These are phyloP conservation scores for Dentipellis sp. DNA, from an alignment of 768 basidiomycete genomes.

Conservation along the genomic window DNA sequence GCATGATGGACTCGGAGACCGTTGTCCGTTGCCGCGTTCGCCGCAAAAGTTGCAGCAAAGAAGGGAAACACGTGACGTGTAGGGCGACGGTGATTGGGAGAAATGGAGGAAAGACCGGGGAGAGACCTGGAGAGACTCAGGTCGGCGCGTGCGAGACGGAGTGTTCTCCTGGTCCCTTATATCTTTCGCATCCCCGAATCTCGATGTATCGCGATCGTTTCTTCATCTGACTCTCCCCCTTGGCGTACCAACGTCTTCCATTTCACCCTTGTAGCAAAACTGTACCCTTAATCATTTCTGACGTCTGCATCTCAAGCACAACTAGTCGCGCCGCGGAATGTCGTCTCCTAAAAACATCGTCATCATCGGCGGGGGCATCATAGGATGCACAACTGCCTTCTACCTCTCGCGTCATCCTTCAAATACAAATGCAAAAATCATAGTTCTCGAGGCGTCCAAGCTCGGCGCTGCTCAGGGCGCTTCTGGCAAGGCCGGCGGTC, in stretches of 20 bases:
- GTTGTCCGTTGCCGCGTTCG: too few relatives aligned
- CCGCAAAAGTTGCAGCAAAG: too few relatives aligned
- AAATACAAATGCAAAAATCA: slow-evolving; percentile 36
- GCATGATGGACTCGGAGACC: too few relatives aligned
- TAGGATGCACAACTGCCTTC: slow-evolving; percentile 79
- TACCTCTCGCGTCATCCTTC: slow-evolving; percentile 56
- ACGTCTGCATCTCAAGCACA: too few relatives aligned
- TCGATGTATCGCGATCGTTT: not conserved
- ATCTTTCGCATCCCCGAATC: not conserved
- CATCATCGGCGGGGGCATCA: slow-evolving; percentile 81
- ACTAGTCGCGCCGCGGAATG: not conserved
- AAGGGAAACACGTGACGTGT: too few relatives aligned
- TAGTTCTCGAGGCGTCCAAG: slow-evolving; percentile 63
- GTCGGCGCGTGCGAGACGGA: too few relatives aligned
- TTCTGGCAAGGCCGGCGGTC: slow-evolving; percentile 77
- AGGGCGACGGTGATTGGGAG: too few relatives aligned
- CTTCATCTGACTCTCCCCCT: not conserved
- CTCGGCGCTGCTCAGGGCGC: slow-evolving; percentile 68
- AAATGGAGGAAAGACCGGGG: too few relatives aligned
- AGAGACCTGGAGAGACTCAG: too few relatives aligned
- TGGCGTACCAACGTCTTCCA: not conserved
- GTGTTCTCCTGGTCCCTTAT: not conserved
- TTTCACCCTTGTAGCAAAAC: not conserved
- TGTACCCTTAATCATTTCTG: too few relatives aligned
- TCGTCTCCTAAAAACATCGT: slow-evolving; percentile 35